Conservation (phyloP, 768 basidiomycete species). For the Amanita jacksonii region DNA sequence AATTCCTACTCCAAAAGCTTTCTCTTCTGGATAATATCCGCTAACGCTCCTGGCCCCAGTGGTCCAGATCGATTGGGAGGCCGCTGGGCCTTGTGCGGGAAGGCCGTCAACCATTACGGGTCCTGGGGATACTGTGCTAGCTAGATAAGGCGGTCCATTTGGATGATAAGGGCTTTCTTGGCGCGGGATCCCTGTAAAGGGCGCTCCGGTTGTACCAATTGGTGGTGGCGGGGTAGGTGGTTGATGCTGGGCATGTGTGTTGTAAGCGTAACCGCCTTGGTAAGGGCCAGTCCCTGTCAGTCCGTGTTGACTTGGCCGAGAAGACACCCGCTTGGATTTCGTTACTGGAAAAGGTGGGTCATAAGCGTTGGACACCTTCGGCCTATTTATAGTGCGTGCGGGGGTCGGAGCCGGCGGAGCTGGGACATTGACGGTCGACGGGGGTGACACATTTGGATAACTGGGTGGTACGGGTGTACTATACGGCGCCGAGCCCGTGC, state of each 20-base stretch:
- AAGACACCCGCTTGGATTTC: slow-evolving; percentile 11
- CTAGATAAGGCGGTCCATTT: neutral
- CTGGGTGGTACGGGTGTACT: neutral
- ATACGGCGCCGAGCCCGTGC: neutral
- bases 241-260: slow-evolving; percentile 5
- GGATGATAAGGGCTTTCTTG: slow-evolving; percentile 1
- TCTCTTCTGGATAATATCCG: slow-evolving; percentile 1
- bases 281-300: neutral
- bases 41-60: neutral
- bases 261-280: slow-evolving; percentile 1
- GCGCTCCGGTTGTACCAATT: neutral
- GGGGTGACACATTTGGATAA: slow-evolving; percentile 7
- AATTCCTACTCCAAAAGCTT: neutral
- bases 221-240: neutral
- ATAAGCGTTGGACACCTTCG: slow-evolving; percentile 62
- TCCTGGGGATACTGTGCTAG: neutral
- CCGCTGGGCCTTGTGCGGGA: neutral
- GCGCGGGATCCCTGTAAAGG: neutral
- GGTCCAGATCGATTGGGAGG: neutral
- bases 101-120: neutral
- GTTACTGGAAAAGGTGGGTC: slow-evolving; percentile 62
- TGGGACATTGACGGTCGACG: slow-evolving; percentile 12
- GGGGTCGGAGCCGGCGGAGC: slow-evolving; percentile 27
- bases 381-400: slow-evolving; percentile 42
- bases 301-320: slow-evolving; percentile 2